Evolutionary conservation across 805 yeast genomes (phyloP).

Genomic region (Jamesozyma hellenica): DNA sequence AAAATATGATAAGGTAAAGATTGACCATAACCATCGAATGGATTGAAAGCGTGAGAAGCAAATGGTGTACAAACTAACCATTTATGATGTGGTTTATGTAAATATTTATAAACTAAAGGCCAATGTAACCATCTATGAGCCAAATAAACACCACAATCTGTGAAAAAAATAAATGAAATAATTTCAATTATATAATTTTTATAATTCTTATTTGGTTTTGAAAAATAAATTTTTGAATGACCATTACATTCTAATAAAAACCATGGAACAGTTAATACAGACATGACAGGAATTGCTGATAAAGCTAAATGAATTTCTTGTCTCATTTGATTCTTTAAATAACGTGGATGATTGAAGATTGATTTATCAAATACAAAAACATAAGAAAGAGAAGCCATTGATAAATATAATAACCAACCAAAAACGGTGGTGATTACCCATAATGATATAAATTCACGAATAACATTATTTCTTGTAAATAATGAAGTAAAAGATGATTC

Average conservation of each 20-base stretch:
- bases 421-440: constrained; percentile 64
- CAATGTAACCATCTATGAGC: constrained; percentile 91
- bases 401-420: constrained; percentile 76
- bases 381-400: constrained; percentile 70
- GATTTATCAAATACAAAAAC: constrained; percentile 72
- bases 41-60: constrained; percentile 98
- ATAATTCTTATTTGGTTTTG: constrained; percentile 54
- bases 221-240: constrained; percentile 65
- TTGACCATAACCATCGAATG: constrained; percentile 91
- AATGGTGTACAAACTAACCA: constrained; percentile 98
- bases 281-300: constrained; percentile 84
- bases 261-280: constrained; percentile 79
- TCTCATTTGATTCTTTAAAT: constrained; percentile 83
- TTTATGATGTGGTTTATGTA: constrained; percentile 97
- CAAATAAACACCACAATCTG: constrained; percentile 86
- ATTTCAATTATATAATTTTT: constrained; percentile 54
- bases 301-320: constrained; percentile 73
- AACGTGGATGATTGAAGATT: constrained; percentile 91
- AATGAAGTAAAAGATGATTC: constrained; percentile 54
- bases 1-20: constrained; percentile 86
- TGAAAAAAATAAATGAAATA: constrained; percentile 77
- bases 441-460: constrained; percentile 63
- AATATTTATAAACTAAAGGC: constrained; percentile 73
- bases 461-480: constrained; percentile 57
- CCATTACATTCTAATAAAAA: constrained; percentile 78